These are phyloP conservation scores for Liquidambar formosana DNA, from an alignment of 164 flowering plant species.

Conservation along the genomic window DNA sequence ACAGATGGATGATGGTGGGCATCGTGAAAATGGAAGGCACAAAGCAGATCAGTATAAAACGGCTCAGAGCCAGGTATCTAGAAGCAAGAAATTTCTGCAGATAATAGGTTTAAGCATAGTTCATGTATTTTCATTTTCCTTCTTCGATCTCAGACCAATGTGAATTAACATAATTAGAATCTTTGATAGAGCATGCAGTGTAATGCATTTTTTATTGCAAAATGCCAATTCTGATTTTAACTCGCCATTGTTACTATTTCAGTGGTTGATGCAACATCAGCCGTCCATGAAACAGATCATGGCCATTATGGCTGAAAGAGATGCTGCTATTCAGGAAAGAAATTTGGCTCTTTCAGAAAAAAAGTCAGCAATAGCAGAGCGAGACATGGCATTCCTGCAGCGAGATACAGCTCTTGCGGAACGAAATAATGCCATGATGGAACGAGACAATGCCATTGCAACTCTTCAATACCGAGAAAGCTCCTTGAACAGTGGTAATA, in stretches of 20 bases:
- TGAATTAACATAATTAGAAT: neutral
- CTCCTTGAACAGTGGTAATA: constrained; percentile 37
- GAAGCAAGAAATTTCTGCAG: neutral
- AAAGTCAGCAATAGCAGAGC: constrained; percentile 60
- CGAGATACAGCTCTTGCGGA: constrained; percentile 61
- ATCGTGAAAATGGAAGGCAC: constrained; percentile 89
- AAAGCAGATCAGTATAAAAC: constrained; percentile 64
- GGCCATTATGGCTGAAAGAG: constrained; percentile 73
- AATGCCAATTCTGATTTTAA: neutral
- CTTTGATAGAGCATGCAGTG: neutral
- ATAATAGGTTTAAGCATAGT: neutral
- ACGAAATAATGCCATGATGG: constrained; percentile 58
- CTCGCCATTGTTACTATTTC: constrained; percentile 10
- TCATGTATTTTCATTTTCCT: neutral
- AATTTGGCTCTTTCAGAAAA: constrained; percentile 65
- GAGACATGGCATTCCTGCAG: constrained; percentile 69
- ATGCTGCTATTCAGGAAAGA: constrained; percentile 72
- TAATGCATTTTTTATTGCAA: neutral
- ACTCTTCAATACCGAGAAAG: constrained; percentile 70
- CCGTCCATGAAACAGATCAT: constrained; percentile 77
- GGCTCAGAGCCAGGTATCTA: constrained; percentile 73
- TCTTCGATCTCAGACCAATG: neutral
- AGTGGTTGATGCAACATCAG: constrained; percentile 77
- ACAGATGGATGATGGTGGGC: constrained; percentile 79
- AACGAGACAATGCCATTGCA: constrained; percentile 66